Evolutionary conservation across 495 filamentous ascomycete species (phyloP), one percentile per base, ranked within the genome.

Genomic region (Jackrogersella multiformis): DNA sequence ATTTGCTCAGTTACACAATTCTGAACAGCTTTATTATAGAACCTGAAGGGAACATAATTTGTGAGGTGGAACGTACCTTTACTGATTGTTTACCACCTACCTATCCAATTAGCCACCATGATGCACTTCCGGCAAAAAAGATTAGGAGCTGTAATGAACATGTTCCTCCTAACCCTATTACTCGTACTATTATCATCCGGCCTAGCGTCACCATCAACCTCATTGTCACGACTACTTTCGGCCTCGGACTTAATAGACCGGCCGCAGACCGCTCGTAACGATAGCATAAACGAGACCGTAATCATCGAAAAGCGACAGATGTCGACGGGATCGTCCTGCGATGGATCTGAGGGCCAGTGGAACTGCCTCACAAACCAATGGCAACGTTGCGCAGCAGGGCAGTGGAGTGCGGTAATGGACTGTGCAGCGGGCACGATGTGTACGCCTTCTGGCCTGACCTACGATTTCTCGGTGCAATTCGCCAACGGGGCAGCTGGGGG

Each of bases 331-430:
- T 62, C 65, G 6, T 45, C 63, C 6, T 75, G 74, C 59, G 48
- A 64, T 6, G 73, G 66, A 16, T 56, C 71, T 10, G 77, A 79
- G 39, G 77, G 76, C 24, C 73, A 76, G 42, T 79, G 76, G 76
- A 77, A 77, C 69, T 79, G 77, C 73, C 71, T 77, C 66, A 69
- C 69, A 21, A 64, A 52, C 38, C 63, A 67, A 18, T 79, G 70
- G 68, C 77, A 79, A 64, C 76, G 77, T n/a, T 79, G 77, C 56
- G 77, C 72, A 8, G 56, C 72, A 2, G 76, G 76, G 9, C 49
- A 8, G 7, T 79, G 76, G 76, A 76, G 73, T 63, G 74, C 44
- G 12, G 72, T 69, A 23, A 62, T 76, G 66, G 53, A 68, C 28
- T 74, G 72, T 34, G 74, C 76, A 4, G 51, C 51, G 12, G 76